Percentiles rank a stretch among this genome's conserved stretches.
Evolutionary conservation across 371 early-diverging fungal species (phyloP).

Genomic region (Rozella allomycis): DNA sequence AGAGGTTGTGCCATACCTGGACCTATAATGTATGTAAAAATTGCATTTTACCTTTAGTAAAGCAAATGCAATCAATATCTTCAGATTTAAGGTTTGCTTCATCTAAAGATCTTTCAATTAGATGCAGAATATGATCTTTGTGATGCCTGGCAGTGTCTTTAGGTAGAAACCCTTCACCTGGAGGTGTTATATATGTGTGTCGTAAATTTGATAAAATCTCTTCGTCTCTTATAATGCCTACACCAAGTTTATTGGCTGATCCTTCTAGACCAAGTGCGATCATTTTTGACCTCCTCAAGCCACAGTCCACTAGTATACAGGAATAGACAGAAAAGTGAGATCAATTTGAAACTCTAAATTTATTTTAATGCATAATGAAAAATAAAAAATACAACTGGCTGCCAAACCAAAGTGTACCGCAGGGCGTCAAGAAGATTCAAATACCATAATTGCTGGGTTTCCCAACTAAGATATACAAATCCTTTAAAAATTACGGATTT

Average conservation of each 20-base stretch:
- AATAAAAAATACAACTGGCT: no score
- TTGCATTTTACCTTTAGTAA: constrained; percentile 57
- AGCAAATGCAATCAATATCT: constrained; percentile 85
- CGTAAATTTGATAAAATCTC: constrained; percentile 77
- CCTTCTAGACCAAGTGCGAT: constrained; percentile 51
- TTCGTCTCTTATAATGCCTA: constrained; percentile 78
- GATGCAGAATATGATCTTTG: constrained; percentile 47
- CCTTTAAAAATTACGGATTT: no score
- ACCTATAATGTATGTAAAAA: constrained; percentile 18
- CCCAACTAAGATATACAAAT: no score
- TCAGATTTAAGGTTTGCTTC: constrained; percentile 45
- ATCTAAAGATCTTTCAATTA: constrained; percentile 55
- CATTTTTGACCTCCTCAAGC: no score
- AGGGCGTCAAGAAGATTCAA: no score
- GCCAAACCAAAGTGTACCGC: no score
- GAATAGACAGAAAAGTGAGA: no score
- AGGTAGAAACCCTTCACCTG: constrained; percentile 94
- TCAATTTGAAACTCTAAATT: no score
- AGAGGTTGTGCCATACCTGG: constrained; percentile 99
- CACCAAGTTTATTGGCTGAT: constrained; percentile 97
- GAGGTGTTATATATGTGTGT: constrained; percentile 89
- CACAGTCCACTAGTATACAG: no score
- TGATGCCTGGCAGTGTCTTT: constrained; percentile 94
- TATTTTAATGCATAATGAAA: no score
- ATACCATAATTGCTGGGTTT: no score